These are phyloP conservation scores for Cladophialophora carrionii DNA, from an alignment of 2,329 filamentous ascomycete genomes.

Conservation along the genomic window DNA sequence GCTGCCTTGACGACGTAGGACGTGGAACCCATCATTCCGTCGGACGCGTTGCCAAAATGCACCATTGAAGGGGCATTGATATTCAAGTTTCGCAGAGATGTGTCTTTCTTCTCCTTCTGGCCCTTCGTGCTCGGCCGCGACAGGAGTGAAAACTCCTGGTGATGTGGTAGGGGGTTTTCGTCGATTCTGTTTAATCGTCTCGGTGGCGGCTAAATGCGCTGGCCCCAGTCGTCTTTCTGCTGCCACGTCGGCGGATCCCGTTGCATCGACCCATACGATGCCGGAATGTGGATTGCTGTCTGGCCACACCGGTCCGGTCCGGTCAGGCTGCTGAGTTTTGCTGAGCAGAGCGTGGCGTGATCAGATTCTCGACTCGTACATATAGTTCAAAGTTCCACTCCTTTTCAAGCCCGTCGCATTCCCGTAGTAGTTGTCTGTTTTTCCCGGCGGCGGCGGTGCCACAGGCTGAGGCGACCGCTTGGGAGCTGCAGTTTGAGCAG, in stretches of 20 bases:
- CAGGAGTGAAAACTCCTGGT: neutral
- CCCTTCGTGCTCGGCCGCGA: neutral
- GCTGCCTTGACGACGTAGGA: neutral
- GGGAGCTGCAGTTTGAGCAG: neutral
- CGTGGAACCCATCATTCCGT: neutral
- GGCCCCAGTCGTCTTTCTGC: neutral
- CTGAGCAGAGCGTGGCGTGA: neutral
- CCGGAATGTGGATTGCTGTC: neutral
- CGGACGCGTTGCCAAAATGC: neutral
- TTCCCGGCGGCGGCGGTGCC: constrained; percentile 4
- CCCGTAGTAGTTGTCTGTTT: constrained; percentile 6
- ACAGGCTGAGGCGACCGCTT: neutral
- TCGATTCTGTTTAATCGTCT: neutral
- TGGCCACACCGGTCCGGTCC: neutral
- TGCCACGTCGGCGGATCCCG: neutral
- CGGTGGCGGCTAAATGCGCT: neutral
- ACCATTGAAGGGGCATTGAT: neutral
- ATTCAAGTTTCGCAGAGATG: neutral
- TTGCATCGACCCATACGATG: neutral
- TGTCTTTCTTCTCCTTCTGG: neutral
- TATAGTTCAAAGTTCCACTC: constrained; percentile 30
- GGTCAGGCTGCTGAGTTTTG: neutral
- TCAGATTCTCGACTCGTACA: constrained; percentile 31
- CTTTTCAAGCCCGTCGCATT: constrained; percentile 23
- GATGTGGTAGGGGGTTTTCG: neutral